Evolutionary conservation across 768 basidiomycete genomes (phyloP).

Genomic region (Serendipita indica): DNA sequence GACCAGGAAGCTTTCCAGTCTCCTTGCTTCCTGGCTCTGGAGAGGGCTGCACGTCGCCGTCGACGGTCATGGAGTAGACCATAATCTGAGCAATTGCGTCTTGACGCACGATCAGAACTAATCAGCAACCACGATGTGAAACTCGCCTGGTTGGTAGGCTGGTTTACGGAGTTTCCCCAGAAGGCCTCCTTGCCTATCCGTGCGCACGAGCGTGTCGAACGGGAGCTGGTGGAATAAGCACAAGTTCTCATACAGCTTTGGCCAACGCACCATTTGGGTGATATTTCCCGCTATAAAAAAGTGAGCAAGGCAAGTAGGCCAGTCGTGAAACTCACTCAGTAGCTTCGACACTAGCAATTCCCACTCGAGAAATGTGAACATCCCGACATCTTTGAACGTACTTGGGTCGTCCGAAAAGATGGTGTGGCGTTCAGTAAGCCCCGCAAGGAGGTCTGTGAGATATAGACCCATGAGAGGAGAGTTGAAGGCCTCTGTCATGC

Average conservation of each 20-base stretch:
- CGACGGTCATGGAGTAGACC: slow-evolving; percentile 79
- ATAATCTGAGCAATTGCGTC: slow-evolving; percentile 72
- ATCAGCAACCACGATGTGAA: neutral
- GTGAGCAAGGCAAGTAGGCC: neutral
- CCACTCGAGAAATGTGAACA: neutral
- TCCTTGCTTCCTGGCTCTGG: slow-evolving; percentile 22
- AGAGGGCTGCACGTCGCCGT: slow-evolving; percentile 44
- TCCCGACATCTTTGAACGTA: neutral
- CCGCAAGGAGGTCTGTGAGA: neutral
- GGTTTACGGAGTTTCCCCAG: slow-evolving; percentile 3
- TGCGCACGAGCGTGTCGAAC: neutral
- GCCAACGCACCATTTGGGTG: neutral
- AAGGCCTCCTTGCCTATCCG: neutral
- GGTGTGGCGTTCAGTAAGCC: neutral
- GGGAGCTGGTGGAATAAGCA: neutral
- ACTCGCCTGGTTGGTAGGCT: neutral
- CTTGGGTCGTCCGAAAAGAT: neutral
- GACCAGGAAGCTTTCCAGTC: slow-evolving; percentile 31
- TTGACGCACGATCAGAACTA: slow-evolving; percentile 18
- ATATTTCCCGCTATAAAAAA: neutral
- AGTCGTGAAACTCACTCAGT: neutral
- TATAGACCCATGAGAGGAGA: slow-evolving; percentile 10
- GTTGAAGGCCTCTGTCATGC: slow-evolving; percentile 56
- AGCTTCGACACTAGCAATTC: neutral
- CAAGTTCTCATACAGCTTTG: neutral